Conservation (phyloP, 2,329 filamentous ascomycete species). For the Penicillium palitans region DNA sequence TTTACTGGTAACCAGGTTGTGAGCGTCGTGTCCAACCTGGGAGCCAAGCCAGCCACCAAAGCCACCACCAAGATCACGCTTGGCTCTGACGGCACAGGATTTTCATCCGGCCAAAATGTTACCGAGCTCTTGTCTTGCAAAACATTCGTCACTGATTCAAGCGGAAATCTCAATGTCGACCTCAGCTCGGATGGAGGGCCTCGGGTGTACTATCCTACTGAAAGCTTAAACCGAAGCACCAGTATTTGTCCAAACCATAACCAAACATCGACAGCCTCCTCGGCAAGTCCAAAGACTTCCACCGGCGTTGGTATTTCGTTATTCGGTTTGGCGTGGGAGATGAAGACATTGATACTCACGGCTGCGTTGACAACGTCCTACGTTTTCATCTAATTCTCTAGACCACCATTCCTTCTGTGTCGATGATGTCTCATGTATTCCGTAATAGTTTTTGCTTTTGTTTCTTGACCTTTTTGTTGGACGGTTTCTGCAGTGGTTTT, state of each 20-base stretch:
- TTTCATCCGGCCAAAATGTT: constrained; percentile 9
- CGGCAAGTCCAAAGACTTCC: constrained; percentile 3
- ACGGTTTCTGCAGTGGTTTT: neutral
- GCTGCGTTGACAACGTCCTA: neutral
- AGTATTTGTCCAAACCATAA: constrained; percentile 6
- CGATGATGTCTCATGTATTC: neutral
- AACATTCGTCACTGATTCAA: constrained; percentile 11
- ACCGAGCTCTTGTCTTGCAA: constrained; percentile 14
- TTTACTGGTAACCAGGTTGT: constrained; percentile 12
- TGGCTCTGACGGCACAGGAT: constrained; percentile 8
- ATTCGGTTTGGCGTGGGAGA: constrained; percentile 1
- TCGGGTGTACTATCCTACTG: constrained; percentile 15
- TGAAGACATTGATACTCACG: neutral
- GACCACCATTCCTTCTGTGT: neutral
- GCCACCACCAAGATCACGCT: constrained; percentile 10
- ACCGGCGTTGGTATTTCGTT: neutral
- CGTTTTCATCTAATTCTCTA: neutral
- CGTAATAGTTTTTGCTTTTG: neutral
- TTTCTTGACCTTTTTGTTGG: neutral
- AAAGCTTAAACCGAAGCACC: constrained; percentile 11
- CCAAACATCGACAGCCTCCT: constrained; percentile 4
- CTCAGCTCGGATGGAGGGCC: constrained; percentile 16
- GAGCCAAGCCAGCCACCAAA: constrained; percentile 9
- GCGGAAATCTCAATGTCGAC: constrained; percentile 11
- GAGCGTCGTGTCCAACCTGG: constrained; percentile 12